Evolutionary conservation across 1,139 yeast genomes (phyloP), one percentile per base, ranked within the genome.

Genomic region (Geotrichum phurueaensis): DNA sequence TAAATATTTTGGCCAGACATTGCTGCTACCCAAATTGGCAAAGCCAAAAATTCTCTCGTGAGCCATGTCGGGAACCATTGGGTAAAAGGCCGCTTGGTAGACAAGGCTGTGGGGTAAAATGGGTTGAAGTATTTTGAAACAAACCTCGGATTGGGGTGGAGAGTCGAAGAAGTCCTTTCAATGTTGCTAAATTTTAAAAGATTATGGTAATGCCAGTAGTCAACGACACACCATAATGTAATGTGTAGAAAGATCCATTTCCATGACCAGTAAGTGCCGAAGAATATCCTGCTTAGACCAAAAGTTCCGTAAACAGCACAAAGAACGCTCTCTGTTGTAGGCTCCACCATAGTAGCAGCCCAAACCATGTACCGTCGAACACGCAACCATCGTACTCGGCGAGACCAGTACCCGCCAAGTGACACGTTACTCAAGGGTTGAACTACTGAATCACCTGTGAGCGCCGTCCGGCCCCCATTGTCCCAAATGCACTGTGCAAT

Each of bases 331-430:
- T 90, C 97, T 0, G 97, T 90, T 6, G 94, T 82, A 9, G 97
- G 97, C 70, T 90, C 97, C 29, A 89, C 76, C 58, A 90, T 73
- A 0, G 97, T 90, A 0, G 97, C 97, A 45, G 84, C 84, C 36
- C 86, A 75, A 2, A 90, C 97, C 96, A 90, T 89, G 71, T 88
- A 89, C 69, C 87, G 87, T 29, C 97, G 78, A 15, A 90, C 96
- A 56, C 97, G 78, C 20, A 90, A 75, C 97, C 97, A 90, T 59
- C 97, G 78, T 39, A 87, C 84, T 58, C 97, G 77, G 61, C 97
- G 77, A 56, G 79, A 74, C 61, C 85, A 77, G 71, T 87, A 90
- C 65, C 86, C 90, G 1, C 61, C 58, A 13, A 75, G 58, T 1
- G 70, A 76, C 57, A 80, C 79, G 51, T 75, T 68, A 2, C 83